phyloP scores from a whole-genome alignment of 129 eudicot genomes.

The Ambrosia trifida region DNA sequence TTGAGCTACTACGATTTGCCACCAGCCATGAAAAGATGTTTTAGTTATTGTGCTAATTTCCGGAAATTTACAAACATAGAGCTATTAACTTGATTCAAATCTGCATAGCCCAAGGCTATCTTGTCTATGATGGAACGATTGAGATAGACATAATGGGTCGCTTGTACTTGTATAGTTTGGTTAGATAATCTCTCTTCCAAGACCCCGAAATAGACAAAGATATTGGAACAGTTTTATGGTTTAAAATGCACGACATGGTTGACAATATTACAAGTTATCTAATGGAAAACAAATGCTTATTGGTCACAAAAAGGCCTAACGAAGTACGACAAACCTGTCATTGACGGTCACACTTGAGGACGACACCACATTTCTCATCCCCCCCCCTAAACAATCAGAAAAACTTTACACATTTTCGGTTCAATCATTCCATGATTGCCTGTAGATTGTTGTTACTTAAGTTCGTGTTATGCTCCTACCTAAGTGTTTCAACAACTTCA shows the following conservation, averaged over 20 bases:
- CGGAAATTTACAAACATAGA: conserved; percentile 2
- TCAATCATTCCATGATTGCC: conserved; percentile 16
- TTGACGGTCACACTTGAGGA: neutral
- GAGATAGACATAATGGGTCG: conserved; percentile 5
- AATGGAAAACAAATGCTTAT: conserved; percentile 12
- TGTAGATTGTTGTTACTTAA: conserved; percentile 1
- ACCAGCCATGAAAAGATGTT: conserved; percentile 11
- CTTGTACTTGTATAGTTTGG: conserved; percentile 14
- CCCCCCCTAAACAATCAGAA: conserved; percentile 3
- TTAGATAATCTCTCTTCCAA: conserved; percentile 16
- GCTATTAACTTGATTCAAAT: conserved; percentile 20
- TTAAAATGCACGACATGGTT: conserved; percentile 18
- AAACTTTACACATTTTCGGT: conserved; percentile 12
- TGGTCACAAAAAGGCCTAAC: neutral
- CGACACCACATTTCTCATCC: neutral
- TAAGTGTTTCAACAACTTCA: neutral
- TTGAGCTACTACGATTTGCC: neutral
- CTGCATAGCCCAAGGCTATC: conserved; percentile 17
- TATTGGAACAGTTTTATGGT: neutral
- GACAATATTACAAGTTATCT: neutral
- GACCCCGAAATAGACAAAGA: conserved; percentile 8
- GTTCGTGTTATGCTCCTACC: conserved; percentile 9
- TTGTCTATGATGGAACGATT: neutral
- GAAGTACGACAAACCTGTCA: neutral
- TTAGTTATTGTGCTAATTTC: conserved; percentile 17